A percentile compares a stretch with the other conserved stretches of the same genome.
These are phyloP conservation scores for Citrullus colocynthis DNA, from an alignment of 306 rosid genomes.

Conservation along the genomic window DNA sequence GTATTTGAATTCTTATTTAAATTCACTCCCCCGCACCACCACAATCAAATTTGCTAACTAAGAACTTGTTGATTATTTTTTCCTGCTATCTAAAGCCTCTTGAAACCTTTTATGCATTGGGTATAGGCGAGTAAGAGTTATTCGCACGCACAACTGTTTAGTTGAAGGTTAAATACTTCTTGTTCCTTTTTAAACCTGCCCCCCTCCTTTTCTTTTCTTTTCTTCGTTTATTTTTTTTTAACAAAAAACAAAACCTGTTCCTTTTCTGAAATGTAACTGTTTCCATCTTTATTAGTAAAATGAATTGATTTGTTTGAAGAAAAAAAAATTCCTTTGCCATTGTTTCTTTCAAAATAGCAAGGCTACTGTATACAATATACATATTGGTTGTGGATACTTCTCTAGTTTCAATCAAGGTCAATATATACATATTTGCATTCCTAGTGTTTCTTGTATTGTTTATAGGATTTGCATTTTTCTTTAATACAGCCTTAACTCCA, in stretches of 20 bases:
- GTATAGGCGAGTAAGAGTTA: not conserved
- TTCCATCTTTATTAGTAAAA: no score
- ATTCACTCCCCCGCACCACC: not conserved
- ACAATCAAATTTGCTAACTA: not conserved
- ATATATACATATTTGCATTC: not conserved
- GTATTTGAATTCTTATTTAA: slow-evolving; percentile 20
- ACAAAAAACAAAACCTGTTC: not conserved
- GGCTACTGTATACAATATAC: not conserved
- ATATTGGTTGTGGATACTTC: not conserved
- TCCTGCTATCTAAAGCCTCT: not conserved
- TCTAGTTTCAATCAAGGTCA: not conserved
- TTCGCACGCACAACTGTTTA: not conserved
- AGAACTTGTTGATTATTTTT: not conserved
- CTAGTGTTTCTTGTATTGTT: not conserved
- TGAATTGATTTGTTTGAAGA: no score
- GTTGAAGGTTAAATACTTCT: not conserved
- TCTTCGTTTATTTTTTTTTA: no score
- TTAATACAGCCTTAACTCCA: not conserved
- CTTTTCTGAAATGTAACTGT: not conserved
- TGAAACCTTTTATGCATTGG: not conserved
- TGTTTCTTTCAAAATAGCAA: not conserved
- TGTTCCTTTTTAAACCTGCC: not conserved
- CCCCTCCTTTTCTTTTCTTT: no score
- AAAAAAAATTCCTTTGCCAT: not conserved
- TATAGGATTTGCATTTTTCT: not conserved